These are phyloP conservation scores for Geotrichum australiense DNA, from an alignment of 1,139 yeast species.

Conservation along the genomic window DNA sequence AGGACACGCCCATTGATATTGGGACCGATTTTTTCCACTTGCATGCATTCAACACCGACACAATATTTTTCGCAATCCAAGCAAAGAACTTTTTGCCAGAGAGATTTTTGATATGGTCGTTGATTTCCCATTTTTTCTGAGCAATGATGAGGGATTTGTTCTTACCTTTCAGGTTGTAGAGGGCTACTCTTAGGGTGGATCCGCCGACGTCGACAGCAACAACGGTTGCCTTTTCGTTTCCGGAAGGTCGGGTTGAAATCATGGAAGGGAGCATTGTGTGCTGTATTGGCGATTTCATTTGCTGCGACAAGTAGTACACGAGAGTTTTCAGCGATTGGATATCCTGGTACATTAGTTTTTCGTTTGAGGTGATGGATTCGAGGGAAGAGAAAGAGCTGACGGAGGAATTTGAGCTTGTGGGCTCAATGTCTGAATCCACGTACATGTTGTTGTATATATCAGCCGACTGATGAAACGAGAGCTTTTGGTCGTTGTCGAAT, in stretches of 20 bases:
- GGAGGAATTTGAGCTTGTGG: slow-evolving; percentile 1
- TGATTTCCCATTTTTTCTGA: slow-evolving; percentile 35
- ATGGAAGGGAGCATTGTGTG: slow-evolving; percentile 64
- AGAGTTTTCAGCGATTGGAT: too few species aligned
- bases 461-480: not conserved
- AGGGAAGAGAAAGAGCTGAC: slow-evolving; percentile 16
- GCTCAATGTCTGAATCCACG: slow-evolving; percentile 3
- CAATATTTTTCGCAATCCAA: slow-evolving; percentile 49
- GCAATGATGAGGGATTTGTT: too few species aligned
- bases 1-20: slow-evolving; percentile 32
- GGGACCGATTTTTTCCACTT: slow-evolving; percentile 40
- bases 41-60: slow-evolving; percentile 30
- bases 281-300: not conserved
- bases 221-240: slow-evolving; percentile 65
- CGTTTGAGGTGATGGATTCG: slow-evolving; percentile 20
- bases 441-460: not conserved
- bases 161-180: slow-evolving; percentile 47
- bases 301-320: too few species aligned
- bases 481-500: not conserved
- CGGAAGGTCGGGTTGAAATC: slow-evolving; percentile 66
- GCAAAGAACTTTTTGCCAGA: slow-evolving; percentile 55
- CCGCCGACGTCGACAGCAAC: slow-evolving; percentile 84
- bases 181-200: slow-evolving; percentile 60
- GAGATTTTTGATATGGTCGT: slow-evolving; percentile 43
- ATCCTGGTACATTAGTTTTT: too few species aligned